Base-by-base conservation (phyloP, 2,329 filamentous ascomycete genomes). In the Penicillium sclerotigenum region DNA sequence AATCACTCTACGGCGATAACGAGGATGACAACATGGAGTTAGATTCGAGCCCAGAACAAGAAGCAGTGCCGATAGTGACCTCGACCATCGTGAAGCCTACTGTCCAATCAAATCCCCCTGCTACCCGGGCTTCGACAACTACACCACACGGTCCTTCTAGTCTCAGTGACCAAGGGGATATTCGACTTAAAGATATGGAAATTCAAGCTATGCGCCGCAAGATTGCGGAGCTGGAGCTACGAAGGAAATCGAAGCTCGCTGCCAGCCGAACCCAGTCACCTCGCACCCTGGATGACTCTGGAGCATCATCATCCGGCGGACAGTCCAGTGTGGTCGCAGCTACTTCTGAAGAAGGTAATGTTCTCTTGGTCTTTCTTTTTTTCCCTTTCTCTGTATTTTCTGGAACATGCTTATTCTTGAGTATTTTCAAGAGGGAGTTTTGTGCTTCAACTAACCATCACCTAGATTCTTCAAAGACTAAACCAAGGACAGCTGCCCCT, bases 171-270 rank as follows among this genome's bases (percentile, higher is more conserved):
- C 64, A 70, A 52, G 77, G 78, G 42, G 73, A 79, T 45, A 67
- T 83, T 41, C 74, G 74, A 36, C 70, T 73, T 33, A 81, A 78
- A 60, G 73, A 82, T 57, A 67, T 79, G 52, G 76, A 79, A 56
- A 80, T 81, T 45, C 71, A 76, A 57, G 71, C 68, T 26, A 75
- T 81, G 72, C 77, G 74, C 46, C 73, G 71, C 57, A 77, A 75
- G 55, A 81, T 83, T 54, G 79, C 79, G 14, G 80, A 81, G 56
- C 68, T 76, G 48, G 78, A 80, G 59, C 68, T 75, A 57, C 69
- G 73, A 40, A 74, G 73, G 42, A 77, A 75, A 59, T 68, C 74
- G n/a, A 79, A 75, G 52, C 65, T 72, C 51, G 68, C 65, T 50
- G 66, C 69, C 36, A 76, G 68, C 52, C 68, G 70, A 50, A 68